phyloP scores from a whole-genome alignment of 441 rosid genomes.

The Arabidopsis lyrata region DNA sequence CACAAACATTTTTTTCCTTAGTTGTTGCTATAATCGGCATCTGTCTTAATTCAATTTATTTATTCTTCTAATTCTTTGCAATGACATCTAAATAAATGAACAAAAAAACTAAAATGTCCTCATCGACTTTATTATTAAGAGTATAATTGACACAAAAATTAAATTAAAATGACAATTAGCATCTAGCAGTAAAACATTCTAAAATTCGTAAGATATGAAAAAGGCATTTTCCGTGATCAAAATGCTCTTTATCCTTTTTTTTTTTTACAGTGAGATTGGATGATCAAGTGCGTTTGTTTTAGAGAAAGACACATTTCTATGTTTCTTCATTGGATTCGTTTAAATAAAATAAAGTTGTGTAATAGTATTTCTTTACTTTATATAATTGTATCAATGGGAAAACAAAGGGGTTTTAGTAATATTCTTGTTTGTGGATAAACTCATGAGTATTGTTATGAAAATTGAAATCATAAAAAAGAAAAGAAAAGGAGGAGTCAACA shows the following conservation, averaged over 20 bases:
- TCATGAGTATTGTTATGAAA: slow-evolving; percentile 7
- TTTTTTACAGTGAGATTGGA: not conserved
- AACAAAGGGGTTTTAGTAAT: slow-evolving; percentile 2
- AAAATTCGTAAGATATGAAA: not conserved
- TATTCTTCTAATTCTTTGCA: not conserved
- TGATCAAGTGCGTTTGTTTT: not conserved
- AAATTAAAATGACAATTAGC: too few species aligned
- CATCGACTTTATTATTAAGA: too few species aligned
- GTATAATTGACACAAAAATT: too few species aligned
- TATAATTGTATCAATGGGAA: not conserved
- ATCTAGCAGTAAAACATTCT: not conserved
- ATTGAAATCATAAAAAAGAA: not conserved
- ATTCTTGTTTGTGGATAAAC: slow-evolving; percentile 36
- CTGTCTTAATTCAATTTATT: not conserved
- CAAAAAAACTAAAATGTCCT: too few species aligned
- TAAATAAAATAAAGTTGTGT: not conserved
- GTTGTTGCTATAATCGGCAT: too few species aligned
- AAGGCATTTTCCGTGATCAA: not conserved
- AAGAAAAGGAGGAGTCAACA: slow-evolving; percentile 39
- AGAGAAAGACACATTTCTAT: not conserved
- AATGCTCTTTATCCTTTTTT: not conserved
- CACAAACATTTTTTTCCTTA: too few species aligned
- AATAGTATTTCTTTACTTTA: not conserved
- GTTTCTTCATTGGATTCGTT: not conserved
- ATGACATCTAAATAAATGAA: not conserved